These are phyloP conservation scores for Plasmodium coatneyi DNA, from an alignment of 169 alveolate species.

Conservation along the genomic window DNA sequence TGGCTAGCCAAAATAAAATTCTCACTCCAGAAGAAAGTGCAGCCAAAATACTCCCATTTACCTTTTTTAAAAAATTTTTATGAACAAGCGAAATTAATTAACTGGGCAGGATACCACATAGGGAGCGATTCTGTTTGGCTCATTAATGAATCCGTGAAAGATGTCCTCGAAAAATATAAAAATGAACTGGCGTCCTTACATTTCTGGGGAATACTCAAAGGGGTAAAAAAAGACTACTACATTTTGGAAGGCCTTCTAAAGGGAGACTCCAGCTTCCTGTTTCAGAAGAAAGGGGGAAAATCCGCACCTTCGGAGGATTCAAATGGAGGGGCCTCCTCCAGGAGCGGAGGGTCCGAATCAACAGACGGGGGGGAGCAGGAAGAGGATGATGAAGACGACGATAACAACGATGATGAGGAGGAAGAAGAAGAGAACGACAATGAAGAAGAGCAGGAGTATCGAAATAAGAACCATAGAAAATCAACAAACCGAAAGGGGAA, in stretches of 20 bases:
- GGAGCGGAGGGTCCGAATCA: background rate
- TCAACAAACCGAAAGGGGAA: background rate
- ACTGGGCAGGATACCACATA: slow-evolving; percentile 68
- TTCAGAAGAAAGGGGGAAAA: background rate
- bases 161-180: slow-evolving; percentile 31
- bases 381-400: background rate
- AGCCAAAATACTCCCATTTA: background rate
- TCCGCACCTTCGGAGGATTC: background rate
- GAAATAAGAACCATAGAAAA: background rate
- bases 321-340: background rate
- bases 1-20: slow-evolving; percentile 40
- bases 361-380: background rate
- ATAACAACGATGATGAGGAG: background rate
- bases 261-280: background rate
- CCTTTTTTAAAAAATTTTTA: slow-evolving; percentile 33
- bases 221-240: slow-evolving; percentile 47
- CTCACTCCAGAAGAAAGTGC: background rate
- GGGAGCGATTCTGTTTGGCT: slow-evolving; percentile 21
- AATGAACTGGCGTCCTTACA: slow-evolving; percentile 10
- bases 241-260: slow-evolving; percentile 51
- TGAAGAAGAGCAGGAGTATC: background rate
- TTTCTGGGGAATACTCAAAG: slow-evolving; percentile 68
- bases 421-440: background rate
- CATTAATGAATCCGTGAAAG: slow-evolving; percentile 27
- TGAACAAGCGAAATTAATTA: slow-evolving; percentile 47